Conservation (phyloP, 306 rosid genomes). For the Acacia melanoxylon region DNA sequence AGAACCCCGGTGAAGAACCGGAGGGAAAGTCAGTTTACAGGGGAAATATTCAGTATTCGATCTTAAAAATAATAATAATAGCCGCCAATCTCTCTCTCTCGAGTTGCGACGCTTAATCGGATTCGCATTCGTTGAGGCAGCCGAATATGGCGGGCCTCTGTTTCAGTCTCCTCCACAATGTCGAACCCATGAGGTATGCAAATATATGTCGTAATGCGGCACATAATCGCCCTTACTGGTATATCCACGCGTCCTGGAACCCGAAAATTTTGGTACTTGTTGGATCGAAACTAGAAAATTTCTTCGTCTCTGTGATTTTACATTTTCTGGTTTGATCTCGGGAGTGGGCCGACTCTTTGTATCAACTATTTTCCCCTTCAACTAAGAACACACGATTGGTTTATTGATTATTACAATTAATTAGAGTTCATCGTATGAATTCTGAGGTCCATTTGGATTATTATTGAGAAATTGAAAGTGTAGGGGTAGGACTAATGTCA, state of each 20-base stretch:
- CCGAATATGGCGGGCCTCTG: slow-evolving; percentile 57
- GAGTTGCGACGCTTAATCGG: neutral
- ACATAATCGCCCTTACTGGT: neutral
- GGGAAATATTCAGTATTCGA: slow-evolving; percentile 14
- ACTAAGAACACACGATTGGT: neutral
- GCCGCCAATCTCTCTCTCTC: no score
- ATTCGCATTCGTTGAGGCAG: slow-evolving; percentile 25
- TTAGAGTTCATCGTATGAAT: neutral
- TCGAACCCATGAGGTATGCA: slow-evolving; percentile 52
- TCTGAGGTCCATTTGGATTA: neutral
- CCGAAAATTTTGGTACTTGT: slow-evolving; percentile 33
- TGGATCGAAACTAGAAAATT: slow-evolving; percentile 36
- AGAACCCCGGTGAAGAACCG: neutral
- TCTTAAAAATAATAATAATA: neutral
- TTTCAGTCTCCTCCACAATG: slow-evolving; percentile 55
- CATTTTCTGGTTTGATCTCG: slow-evolving; percentile 6
- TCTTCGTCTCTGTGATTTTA: slow-evolving; percentile 28
- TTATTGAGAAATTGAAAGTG: neutral
- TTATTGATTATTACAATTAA: slow-evolving; percentile 6
- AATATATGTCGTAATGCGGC: neutral
- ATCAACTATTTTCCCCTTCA: neutral
- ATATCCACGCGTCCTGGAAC: slow-evolving; percentile 47
- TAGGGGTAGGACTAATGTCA: slow-evolving; percentile 20
- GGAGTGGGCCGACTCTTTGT: neutral
- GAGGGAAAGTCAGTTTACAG: neutral